These are phyloP conservation scores for Ormosia semicastrata DNA, from an alignment of 306 rosid genomes.

Conservation along the genomic window DNA sequence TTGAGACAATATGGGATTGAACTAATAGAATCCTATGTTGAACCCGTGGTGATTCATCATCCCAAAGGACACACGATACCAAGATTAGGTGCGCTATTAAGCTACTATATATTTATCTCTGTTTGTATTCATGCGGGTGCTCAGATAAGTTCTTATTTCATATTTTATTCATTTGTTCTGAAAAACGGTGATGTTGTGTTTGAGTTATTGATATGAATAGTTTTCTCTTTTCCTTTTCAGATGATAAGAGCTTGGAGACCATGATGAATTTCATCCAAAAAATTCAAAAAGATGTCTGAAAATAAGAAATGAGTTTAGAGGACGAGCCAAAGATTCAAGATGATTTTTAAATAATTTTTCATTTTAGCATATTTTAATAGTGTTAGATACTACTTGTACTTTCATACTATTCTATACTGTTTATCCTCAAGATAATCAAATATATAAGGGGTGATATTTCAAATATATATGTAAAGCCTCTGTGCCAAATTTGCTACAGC, in stretches of 20 bases:
- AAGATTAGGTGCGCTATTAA: constrained; percentile 50
- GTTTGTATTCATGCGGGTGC: neutral
- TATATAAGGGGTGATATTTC: neutral
- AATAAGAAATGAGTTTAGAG: neutral
- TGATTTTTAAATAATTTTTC: neutral
- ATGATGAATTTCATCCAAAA: constrained; percentile 51
- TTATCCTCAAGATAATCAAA: neutral
- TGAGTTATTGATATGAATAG: neutral
- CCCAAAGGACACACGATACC: constrained; percentile 88
- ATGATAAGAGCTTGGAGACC: constrained; percentile 48
- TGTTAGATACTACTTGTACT: neutral
- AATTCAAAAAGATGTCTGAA: constrained; percentile 38
- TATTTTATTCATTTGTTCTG: neutral
- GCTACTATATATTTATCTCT: neutral
- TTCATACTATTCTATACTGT: neutral
- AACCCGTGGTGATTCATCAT: constrained; percentile 66
- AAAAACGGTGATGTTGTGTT: neutral
- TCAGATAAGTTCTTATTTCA: neutral
- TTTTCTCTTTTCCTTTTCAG: constrained; percentile 24
- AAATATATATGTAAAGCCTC: neutral
- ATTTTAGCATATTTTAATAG: neutral
- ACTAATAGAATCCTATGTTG: constrained; percentile 49
- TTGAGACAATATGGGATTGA: constrained; percentile 58
- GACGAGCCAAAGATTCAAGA: neutral
- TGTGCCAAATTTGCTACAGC: neutral